A percentile compares a stretch with the other conserved stretches of the same genome.
These are phyloP conservation scores for Intubia oerlemansii DNA, from an alignment of 2,329 filamentous ascomycete genomes.

Conservation along the genomic window DNA sequence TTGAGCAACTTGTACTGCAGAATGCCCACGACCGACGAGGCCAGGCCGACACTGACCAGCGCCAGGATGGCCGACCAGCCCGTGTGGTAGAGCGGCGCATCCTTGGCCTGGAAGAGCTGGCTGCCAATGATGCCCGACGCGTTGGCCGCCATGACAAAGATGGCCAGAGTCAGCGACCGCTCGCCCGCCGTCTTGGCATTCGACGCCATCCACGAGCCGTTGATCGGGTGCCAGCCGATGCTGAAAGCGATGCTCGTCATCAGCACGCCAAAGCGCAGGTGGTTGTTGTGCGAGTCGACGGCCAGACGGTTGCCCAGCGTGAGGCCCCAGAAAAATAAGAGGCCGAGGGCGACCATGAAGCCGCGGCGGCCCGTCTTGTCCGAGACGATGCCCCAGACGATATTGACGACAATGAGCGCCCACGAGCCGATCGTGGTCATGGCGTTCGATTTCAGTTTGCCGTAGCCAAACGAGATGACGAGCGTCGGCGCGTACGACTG, in stretches of 20 bases:
- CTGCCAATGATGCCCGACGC: slow-evolving; percentile 2
- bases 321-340: slow-evolving; percentile 8
- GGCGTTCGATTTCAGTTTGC: slow-evolving; percentile 14
- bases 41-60: slow-evolving; percentile 1
- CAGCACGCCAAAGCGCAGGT: slow-evolving; percentile 1
- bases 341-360: slow-evolving; percentile 11
- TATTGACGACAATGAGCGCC: slow-evolving; percentile 13
- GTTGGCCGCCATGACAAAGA: slow-evolving; percentile 5
- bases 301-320: slow-evolving; percentile 1
- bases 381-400: slow-evolving; percentile 11
- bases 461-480: slow-evolving; percentile 15
- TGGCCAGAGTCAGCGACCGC: slow-evolving; percentile 3
- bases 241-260: slow-evolving; percentile 1
- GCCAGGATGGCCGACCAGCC: slow-evolving; percentile 2
- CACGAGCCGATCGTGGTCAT: slow-evolving; percentile 16
- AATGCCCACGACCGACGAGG: neutral
- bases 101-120: slow-evolving; percentile 3
- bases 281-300: neutral
- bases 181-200: slow-evolving; percentile 3
- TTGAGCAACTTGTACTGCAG: slow-evolving; percentile 2
- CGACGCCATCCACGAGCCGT: slow-evolving; percentile 3
- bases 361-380: slow-evolving; percentile 10
- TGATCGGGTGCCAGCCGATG: slow-evolving; percentile 2
- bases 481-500: slow-evolving; percentile 13
- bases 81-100: slow-evolving; percentile 1